Conservation (phyloP, 371 early-diverging fungal species). For the Mortierella sp. region DNA sequence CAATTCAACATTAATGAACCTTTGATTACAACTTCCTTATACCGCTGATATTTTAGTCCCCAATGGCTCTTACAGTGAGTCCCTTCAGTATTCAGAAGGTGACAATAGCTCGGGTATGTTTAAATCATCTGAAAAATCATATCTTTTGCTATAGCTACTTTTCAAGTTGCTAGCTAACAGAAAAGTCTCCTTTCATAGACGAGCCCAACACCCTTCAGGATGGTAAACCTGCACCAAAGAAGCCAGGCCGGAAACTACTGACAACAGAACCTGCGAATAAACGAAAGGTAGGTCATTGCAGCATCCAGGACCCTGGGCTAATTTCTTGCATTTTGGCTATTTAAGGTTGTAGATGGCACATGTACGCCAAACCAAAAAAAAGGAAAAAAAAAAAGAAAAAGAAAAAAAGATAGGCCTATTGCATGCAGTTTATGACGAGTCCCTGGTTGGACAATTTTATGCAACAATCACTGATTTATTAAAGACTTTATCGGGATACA, state of each 20-base stretch:
- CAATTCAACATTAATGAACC: neutral
- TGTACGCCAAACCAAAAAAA: too few species aligned
- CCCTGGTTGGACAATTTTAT: neutral
- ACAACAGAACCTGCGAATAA: slow-evolving; percentile 55
- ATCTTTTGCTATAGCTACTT: neutral
- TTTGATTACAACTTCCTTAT: neutral
- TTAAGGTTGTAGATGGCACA: too few species aligned
- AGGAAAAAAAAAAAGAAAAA: too few species aligned
- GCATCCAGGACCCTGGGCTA: neutral
- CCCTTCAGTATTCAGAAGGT: neutral
- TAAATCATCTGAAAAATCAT: neutral
- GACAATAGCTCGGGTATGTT: neutral
- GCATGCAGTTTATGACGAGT: too few species aligned
- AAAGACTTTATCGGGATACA: neutral
- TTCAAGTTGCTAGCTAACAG: neutral
- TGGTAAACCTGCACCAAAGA: slow-evolving; percentile 55
- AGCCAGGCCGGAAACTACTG: slow-evolving; percentile 55
- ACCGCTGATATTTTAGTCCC: neutral
- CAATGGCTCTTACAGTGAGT: neutral
- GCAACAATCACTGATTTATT: neutral
- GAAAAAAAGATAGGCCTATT: too few species aligned
- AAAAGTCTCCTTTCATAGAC: slow-evolving; percentile 13
- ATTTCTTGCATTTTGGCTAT: too few species aligned
- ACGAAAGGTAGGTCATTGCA: slow-evolving; percentile 40
- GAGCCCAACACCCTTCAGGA: slow-evolving; percentile 33